A percentile compares a stretch with the other conserved stretches of the same genome.
phyloP scores from a whole-genome alignment of 768 basidiomycete genomes.

The Hericium rajendrae region DNA sequence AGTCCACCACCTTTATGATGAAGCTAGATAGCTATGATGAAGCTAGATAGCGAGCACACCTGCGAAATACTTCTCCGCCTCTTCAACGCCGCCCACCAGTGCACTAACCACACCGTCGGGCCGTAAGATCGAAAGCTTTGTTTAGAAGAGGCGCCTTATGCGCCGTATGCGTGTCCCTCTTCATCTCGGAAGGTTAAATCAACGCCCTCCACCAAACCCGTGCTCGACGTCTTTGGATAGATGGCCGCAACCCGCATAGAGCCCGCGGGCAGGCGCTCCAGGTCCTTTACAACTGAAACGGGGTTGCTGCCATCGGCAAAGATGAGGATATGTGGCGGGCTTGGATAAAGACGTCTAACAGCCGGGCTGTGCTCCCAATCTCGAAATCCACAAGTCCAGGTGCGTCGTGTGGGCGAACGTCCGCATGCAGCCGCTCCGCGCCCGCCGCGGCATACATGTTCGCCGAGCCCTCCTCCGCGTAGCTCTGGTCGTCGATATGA shows the following conservation, averaged over 20 bases:
- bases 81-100: conserved; percentile 1
- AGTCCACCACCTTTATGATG: no score
- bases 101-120: conserved; percentile 7
- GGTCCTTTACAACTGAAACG: not conserved
- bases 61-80: conserved; percentile 1
- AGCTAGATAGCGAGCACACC: not conserved
- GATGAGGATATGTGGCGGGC: conserved; percentile 7
- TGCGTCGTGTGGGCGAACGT: conserved; percentile 14
- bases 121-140: not conserved
- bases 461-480: not conserved
- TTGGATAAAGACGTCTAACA: conserved; percentile 10
- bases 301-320: not conserved
- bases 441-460: not conserved
- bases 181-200: conserved; percentile 6
- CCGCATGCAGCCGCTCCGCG: conserved; percentile 1
- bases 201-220: not conserved
- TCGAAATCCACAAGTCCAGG: not conserved
- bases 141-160: not conserved
- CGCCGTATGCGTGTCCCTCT: conserved; percentile 4
- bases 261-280: not conserved
- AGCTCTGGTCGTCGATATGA: conserved; percentile 3
- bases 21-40: not conserved
- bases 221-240: not conserved
- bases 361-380: not conserved
- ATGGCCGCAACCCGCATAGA: not conserved